Percentiles rank a stretch among this genome's conserved stretches.
Evolutionary conservation across 805 yeast genomes (phyloP).

Genomic region (Debaryomyces hansenii): DNA sequence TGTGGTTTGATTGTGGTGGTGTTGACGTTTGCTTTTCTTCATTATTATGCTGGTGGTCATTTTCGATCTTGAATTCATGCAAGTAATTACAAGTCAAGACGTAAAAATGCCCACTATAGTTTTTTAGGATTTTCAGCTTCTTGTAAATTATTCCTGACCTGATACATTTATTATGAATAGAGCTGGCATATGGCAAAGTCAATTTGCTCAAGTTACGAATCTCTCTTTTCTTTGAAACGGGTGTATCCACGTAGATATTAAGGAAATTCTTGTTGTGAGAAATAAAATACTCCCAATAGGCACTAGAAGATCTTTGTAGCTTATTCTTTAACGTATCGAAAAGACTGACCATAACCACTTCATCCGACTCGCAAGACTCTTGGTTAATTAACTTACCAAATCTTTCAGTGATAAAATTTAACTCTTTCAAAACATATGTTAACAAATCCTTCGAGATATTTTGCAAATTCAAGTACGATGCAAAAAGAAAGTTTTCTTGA

Average conservation of each 20-base stretch:
- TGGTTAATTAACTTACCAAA: slow-evolving; percentile 28
- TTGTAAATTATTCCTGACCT: slow-evolving; percentile 42
- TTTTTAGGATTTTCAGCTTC: slow-evolving; percentile 41
- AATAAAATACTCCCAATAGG: slow-evolving; percentile 42
- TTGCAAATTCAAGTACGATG: slow-evolving; percentile 42
- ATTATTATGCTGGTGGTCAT: slow-evolving; percentile 8
- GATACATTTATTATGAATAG: slow-evolving; percentile 40
- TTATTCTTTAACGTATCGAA: slow-evolving; percentile 24
- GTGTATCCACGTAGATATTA: slow-evolving; percentile 35
- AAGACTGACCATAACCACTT: slow-evolving; percentile 16
- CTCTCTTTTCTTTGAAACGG: slow-evolving; percentile 45
- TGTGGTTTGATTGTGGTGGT: slow-evolving; percentile 9
- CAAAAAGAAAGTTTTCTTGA: slow-evolving; percentile 42
- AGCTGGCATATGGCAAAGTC: slow-evolving; percentile 32
- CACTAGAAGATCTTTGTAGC: slow-evolving; percentile 22
- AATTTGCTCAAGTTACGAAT: slow-evolving; percentile 47
- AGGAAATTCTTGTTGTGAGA: slow-evolving; percentile 55
- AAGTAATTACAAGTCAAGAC: slow-evolving; percentile 43
- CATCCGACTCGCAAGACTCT: slow-evolving; percentile 14
- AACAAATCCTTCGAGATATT: slow-evolving; percentile 40
- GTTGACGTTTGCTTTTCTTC: slow-evolving; percentile 8
- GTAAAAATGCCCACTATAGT: slow-evolving; percentile 36
- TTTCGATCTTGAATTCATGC: slow-evolving; percentile 42
- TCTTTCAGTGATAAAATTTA: slow-evolving; percentile 30
- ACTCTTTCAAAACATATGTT: slow-evolving; percentile 37